Conservation (phyloP, 495 filamentous ascomycete species). For the Astrothelium subdiscretum region DNA sequence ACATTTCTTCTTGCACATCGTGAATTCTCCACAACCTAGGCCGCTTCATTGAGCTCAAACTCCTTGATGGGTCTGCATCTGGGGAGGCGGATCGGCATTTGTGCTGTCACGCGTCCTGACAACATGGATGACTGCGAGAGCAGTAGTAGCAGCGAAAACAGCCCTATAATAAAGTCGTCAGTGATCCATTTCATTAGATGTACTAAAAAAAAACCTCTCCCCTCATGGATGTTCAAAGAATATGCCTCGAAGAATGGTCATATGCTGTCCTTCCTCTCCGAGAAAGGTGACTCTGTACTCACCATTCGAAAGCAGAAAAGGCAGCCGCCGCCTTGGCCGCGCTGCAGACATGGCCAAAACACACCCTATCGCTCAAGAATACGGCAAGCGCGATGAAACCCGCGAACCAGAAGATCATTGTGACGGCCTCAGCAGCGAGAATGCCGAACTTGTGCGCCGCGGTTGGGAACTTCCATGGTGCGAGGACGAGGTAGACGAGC, state of each 20-base stretch:
- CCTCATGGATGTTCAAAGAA: too few relatives aligned
- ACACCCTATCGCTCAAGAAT: conserved; percentile 39
- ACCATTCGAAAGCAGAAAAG: conserved; percentile 50
- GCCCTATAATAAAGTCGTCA: conserved; percentile 28
- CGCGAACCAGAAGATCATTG: conserved; percentile 82
- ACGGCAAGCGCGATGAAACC: conserved; percentile 66
- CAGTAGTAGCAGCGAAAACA: conserved; percentile 39
- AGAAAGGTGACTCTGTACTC: conserved; percentile 11
- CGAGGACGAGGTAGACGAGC: conserved; percentile 51
- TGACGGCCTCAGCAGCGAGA: conserved; percentile 54
- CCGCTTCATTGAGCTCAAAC: conserved; percentile 15
- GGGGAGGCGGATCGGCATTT: conserved; percentile 16
- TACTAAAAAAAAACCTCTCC: too few relatives aligned
- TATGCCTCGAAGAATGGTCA: too few relatives aligned
- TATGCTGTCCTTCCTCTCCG: neutral
- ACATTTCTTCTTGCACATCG: neutral
- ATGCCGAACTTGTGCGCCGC: conserved; percentile 50
- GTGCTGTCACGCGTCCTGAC: conserved; percentile 18
- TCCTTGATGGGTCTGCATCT: conserved; percentile 26
- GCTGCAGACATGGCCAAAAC: conserved; percentile 36
- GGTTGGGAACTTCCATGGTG: conserved; percentile 46
- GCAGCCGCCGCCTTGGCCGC: conserved; percentile 40
- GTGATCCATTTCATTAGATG: too few relatives aligned
- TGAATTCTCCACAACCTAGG: neutral
- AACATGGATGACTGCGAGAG: conserved; percentile 31